A percentile compares a stretch with the other conserved stretches of the same genome.
These are phyloP conservation scores for Mortierella hygrophila DNA, from an alignment of 192 early-diverging fungal genomes.

Conservation along the genomic window DNA sequence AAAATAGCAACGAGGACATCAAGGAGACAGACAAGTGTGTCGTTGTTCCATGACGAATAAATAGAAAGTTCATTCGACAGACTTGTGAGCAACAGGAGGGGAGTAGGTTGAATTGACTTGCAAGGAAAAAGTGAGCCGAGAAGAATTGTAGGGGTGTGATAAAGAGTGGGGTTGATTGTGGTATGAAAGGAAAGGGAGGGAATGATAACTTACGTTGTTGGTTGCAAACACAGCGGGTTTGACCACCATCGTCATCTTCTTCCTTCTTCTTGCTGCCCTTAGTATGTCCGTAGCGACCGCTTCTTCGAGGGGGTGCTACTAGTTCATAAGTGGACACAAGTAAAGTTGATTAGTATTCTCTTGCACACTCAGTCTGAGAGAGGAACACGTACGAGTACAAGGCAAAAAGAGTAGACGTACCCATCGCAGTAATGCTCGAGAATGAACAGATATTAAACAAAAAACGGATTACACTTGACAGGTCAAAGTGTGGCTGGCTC, in stretches of 20 bases:
- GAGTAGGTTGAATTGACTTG: background rate
- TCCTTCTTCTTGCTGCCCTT: slow-evolving; percentile 53
- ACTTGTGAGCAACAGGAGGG: background rate
- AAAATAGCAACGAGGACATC: background rate
- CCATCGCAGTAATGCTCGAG: background rate
- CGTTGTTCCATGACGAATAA: background rate
- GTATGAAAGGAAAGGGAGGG: background rate
- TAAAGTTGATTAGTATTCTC: background rate
- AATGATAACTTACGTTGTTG: slow-evolving; percentile 59
- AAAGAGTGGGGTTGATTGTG: background rate
- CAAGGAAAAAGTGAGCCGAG: background rate
- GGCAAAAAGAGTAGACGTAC: background rate
- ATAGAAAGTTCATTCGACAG: background rate
- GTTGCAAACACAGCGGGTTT: slow-evolving; percentile 67
- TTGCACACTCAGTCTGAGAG: background rate
- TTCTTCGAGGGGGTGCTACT: slow-evolving; percentile 45
- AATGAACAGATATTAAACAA: slow-evolving; percentile 1
- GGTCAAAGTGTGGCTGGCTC: background rate
- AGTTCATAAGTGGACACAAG: background rate
- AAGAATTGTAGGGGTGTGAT: background rate
- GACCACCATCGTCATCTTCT: slow-evolving; percentile 60
- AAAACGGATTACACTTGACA: background rate
- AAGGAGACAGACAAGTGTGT: background rate
- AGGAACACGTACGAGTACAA: background rate
- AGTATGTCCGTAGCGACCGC: slow-evolving; percentile 42